Evolutionary conservation across 2,329 filamentous ascomycete genomes (phyloP).

Genomic region (Aspergillus pseudotamarii): DNA sequence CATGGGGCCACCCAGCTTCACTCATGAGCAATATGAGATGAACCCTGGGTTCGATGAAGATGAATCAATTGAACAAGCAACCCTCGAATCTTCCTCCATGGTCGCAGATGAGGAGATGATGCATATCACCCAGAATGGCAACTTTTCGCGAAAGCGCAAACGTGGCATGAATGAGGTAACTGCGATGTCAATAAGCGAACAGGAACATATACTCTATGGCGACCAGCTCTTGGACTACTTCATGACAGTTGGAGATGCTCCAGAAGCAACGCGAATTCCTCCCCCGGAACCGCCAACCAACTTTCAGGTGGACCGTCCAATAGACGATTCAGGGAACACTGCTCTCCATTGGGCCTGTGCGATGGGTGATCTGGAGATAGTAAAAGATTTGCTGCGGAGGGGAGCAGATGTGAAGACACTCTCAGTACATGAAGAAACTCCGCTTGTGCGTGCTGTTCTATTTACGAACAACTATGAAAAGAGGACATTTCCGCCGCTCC

Average conservation of each 20-base stretch:
- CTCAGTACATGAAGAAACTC: slow-evolving; percentile 77
- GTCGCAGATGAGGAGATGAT: slow-evolving; percentile 80
- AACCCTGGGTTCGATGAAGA: slow-evolving; percentile 70
- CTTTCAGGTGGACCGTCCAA: slow-evolving; percentile 88
- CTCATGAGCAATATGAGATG: slow-evolving; percentile 68
- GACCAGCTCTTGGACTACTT: slow-evolving; percentile 97
- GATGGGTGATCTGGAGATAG: slow-evolving; percentile 93
- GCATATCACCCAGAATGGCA: slow-evolving; percentile 67
- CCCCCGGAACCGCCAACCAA: slow-evolving; percentile 80
- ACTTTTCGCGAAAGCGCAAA: slow-evolving; percentile 71
- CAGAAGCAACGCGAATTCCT: slow-evolving; percentile 58
- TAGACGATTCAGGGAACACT: slow-evolving; percentile 89
- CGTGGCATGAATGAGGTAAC: slow-evolving; percentile 66
- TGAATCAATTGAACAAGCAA: slow-evolving; percentile 80
- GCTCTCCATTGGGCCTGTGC: slow-evolving; percentile 96
- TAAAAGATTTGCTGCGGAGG: slow-evolving; percentile 81
- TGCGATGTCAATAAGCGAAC: slow-evolving; percentile 63
- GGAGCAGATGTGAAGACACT: slow-evolving; percentile 73
- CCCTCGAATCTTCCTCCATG: slow-evolving; percentile 80
- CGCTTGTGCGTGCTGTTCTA: slow-evolving; percentile 88
- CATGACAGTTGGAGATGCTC: slow-evolving; percentile 78
- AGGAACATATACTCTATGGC: slow-evolving; percentile 86
- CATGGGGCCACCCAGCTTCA: slow-evolving; percentile 40
- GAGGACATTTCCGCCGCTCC: slow-evolving; percentile 81
- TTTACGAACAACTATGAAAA: slow-evolving; percentile 98